Evolutionary conservation across 495 filamentous ascomycete genomes (phyloP).

Genomic region (Jackrogersella multiformis): DNA sequence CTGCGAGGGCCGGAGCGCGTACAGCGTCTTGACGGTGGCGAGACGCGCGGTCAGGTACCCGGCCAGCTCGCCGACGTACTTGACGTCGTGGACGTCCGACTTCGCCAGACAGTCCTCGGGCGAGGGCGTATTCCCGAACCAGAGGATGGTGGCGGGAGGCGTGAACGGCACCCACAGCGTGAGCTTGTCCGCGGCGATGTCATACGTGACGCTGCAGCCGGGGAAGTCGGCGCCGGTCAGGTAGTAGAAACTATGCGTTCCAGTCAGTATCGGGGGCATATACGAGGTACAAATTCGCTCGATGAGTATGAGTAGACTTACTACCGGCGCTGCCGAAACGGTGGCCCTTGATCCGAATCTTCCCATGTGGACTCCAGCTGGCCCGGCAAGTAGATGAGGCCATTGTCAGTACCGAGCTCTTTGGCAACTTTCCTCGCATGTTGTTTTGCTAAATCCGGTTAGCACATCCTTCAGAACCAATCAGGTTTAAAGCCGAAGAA

Average conservation of each 20-base stretch:
- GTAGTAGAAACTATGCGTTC: constrained; percentile 67
- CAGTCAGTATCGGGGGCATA: constrained; percentile 21
- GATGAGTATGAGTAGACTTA: constrained; percentile 34
- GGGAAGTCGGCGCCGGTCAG: constrained; percentile 68
- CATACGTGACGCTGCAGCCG: constrained; percentile 69
- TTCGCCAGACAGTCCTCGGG: constrained; percentile 59
- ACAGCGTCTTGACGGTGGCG: constrained; percentile 49
- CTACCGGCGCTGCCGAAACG: constrained; percentile 73
- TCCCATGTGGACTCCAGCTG: constrained; percentile 59
- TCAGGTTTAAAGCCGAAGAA: not conserved
- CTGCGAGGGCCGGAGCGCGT: constrained; percentile 54
- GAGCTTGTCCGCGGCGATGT: constrained; percentile 65
- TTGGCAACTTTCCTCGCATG: constrained; percentile 78
- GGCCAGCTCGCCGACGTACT: constrained; percentile 49
- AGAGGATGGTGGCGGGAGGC: constrained; percentile 65
- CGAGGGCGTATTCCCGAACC: constrained; percentile 66
- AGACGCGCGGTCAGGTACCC: constrained; percentile 47
- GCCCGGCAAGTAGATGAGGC: constrained; percentile 70
- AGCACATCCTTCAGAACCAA: not conserved
- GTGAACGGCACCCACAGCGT: constrained; percentile 69
- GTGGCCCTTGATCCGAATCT: constrained; percentile 66
- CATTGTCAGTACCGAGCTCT: constrained; percentile 67
- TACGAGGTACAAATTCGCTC: not conserved
- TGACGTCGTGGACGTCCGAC: constrained; percentile 64
- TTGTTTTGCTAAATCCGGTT: constrained; percentile 69